Evolutionary conservation across 1,284 basidiomycete genomes (phyloP).

Genomic region (Exobasidium rhododendri): DNA sequence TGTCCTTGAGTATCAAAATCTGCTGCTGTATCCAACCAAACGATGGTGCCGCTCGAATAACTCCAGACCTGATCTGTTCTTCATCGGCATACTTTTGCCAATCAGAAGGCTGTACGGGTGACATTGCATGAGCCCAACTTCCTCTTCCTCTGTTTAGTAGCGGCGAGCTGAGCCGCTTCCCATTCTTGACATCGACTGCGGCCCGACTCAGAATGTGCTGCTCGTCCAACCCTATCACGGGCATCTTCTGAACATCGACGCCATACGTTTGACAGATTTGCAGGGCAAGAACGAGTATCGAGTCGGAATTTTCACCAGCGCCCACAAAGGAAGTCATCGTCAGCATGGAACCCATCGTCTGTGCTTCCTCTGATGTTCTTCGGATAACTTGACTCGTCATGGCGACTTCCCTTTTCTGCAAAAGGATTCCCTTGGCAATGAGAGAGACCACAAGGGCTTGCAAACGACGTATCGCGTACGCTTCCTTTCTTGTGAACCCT

Average conservation of each 20-base stretch:
- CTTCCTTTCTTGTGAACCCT: conserved; percentile 40
- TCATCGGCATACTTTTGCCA: conserved; percentile 19
- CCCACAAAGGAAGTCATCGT: conserved; percentile 26
- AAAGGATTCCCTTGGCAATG: conserved; percentile 21
- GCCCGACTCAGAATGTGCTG: conserved; percentile 42
- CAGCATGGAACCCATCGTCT: conserved; percentile 29
- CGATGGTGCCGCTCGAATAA: conserved; percentile 11
- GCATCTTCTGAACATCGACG: conserved; percentile 42
- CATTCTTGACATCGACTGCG: conserved; percentile 3
- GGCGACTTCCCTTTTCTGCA: neutral
- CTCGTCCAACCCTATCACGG: conserved; percentile 31
- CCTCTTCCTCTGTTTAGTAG: conserved; percentile 3
- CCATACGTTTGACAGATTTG: conserved; percentile 51
- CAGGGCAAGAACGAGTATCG: conserved; percentile 46
- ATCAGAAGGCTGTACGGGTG: neutral
- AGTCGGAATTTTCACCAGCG: conserved; percentile 28
- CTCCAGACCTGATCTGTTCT: neutral
- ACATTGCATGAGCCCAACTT: conserved; percentile 5
- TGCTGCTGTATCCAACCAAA: conserved; percentile 93
- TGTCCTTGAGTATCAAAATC: conserved; percentile 82
- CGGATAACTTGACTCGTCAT: neutral
- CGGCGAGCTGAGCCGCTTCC: conserved; percentile 5
- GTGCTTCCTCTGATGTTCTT: conserved; percentile 10
- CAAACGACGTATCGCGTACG: conserved; percentile 43
- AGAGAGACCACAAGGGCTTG: conserved; percentile 35